These are phyloP conservation scores for Penicillium diatomitis DNA, from an alignment of 495 filamentous ascomycete genomes.

Conservation along the genomic window DNA sequence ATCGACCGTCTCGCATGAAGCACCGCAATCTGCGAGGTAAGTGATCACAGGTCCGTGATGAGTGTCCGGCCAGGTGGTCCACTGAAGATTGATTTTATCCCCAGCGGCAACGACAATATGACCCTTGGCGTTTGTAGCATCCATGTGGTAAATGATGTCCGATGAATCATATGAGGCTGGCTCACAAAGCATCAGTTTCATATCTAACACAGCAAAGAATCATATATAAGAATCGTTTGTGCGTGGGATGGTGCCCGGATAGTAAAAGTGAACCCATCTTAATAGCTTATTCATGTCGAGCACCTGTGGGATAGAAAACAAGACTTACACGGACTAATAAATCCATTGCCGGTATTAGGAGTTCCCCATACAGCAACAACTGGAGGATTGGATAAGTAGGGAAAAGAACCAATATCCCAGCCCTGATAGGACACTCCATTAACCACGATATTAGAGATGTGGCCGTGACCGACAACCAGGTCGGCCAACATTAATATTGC, in stretches of 20 bases:
- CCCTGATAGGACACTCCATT: slow-evolving; percentile 21
- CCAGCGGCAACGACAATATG: slow-evolving; percentile 46
- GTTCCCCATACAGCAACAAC: slow-evolving; percentile 46
- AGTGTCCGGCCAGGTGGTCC: slow-evolving; percentile 56
- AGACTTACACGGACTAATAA: slow-evolving; percentile 34
- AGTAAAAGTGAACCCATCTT: too few species aligned
- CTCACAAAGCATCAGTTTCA: slow-evolving; percentile 31
- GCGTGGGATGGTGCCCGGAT: too few species aligned
- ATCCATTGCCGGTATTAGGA: slow-evolving; percentile 49
- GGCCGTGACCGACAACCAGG: slow-evolving; percentile 18
- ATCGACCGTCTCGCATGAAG: slow-evolving; percentile 52
- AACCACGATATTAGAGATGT: slow-evolving; percentile 22
- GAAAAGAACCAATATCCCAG: slow-evolving; percentile 37
- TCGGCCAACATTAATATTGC: slow-evolving; percentile 1
- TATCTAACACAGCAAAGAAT: not conserved
- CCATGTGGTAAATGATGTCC: slow-evolving; percentile 62
- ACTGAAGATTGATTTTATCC: slow-evolving; percentile 46
- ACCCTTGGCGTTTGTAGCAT: slow-evolving; percentile 42
- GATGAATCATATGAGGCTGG: slow-evolving; percentile 18
- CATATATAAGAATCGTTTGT: not conserved
- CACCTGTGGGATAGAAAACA: too few species aligned
- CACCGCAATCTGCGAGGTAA: slow-evolving; percentile 61
- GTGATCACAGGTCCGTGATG: slow-evolving; percentile 64
- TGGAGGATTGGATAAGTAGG: slow-evolving; percentile 33
- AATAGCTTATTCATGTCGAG: too few species aligned